A percentile compares a stretch with the other conserved stretches of the same genome.
These are phyloP conservation scores for Amoeboradix gromovi DNA, from an alignment of 371 early-diverging fungal species.

Conservation along the genomic window DNA sequence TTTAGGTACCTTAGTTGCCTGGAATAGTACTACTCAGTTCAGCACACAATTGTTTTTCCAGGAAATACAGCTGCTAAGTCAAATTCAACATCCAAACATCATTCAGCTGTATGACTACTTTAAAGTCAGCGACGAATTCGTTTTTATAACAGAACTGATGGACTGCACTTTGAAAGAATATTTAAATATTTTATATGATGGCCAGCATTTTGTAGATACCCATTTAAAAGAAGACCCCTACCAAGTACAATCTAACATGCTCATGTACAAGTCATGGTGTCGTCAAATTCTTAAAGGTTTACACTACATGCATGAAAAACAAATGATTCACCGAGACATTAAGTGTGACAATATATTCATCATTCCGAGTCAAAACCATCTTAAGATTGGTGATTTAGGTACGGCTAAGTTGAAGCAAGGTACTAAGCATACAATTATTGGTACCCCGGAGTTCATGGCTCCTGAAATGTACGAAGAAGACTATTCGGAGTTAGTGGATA, in stretches of 20 bases:
- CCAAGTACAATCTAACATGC: constrained; percentile 33
- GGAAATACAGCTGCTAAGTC: constrained; percentile 30
- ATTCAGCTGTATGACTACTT: constrained; percentile 38
- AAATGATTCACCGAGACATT: constrained; percentile 60
- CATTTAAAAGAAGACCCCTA: background rate
- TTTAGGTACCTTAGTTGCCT: constrained; percentile 71
- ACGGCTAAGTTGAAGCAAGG: constrained; percentile 45
- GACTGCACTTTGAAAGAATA: constrained; percentile 50
- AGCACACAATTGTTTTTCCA: constrained; percentile 32
- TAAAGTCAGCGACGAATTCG: constrained; percentile 39
- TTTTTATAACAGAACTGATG: constrained; percentile 78
- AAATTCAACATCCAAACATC: constrained; percentile 53
- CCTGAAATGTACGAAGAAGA: constrained; percentile 30
- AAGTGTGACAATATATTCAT: constrained; percentile 56
- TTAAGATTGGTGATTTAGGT: constrained; percentile 78
- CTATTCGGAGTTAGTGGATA: constrained; percentile 65
- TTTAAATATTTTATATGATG: constrained; percentile 11
- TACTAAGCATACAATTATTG: constrained; percentile 57
- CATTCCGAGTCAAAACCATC: constrained; percentile 60
- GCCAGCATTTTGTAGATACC: no score
- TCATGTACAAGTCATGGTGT: constrained; percentile 47
- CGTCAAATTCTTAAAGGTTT: constrained; percentile 49
- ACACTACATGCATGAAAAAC: constrained; percentile 42
- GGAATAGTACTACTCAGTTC: constrained; percentile 44
- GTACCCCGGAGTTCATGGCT: constrained; percentile 58